phyloP scores from a whole-genome alignment of 1,284 basidiomycete species.

The Sphagnurus paluster region DNA sequence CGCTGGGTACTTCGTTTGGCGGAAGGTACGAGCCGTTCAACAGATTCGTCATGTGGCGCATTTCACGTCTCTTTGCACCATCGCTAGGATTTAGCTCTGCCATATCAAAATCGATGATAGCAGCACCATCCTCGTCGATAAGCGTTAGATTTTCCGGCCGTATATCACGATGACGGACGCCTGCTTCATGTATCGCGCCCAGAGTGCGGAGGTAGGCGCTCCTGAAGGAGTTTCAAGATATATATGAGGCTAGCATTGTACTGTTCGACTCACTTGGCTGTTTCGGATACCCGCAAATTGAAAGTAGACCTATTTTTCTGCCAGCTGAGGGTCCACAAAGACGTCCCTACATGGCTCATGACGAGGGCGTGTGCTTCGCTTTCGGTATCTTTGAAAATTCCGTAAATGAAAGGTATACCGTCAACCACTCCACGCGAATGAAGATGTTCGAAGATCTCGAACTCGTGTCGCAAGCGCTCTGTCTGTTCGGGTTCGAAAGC shows the following conservation, averaged over 20 bases:
- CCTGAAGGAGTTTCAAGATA: not conserved
- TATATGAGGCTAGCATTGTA: not conserved
- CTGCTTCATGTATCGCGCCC: constrained; percentile 12
- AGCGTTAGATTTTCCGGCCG: constrained; percentile 11
- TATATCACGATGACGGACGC: constrained; percentile 18
- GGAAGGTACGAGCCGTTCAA: no score
- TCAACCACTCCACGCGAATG: not conserved
- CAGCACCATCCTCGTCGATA: constrained; percentile 8
- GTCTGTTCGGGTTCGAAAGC: constrained; percentile 3
- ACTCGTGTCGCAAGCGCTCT: constrained; percentile 8
- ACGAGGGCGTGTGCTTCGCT: constrained; percentile 8
- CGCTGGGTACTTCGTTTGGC: no score
- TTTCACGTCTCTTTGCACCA: not conserved
- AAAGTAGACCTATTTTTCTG: not conserved
- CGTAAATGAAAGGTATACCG: constrained; percentile 8
- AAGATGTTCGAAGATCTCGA: constrained; percentile 9
- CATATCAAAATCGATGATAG: constrained; percentile 33
- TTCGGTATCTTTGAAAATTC: constrained; percentile 11
- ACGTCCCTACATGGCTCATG: constrained; percentile 13
- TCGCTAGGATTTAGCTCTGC: constrained; percentile 50
- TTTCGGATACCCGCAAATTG: not conserved
- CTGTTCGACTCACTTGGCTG: constrained; percentile 5
- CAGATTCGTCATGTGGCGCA: not conserved
- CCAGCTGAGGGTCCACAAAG: constrained; percentile 4
- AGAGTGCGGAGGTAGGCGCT: constrained; percentile 3